phyloP scores from a whole-genome alignment of 1,284 basidiomycete genomes.

The Irpex lacteus region DNA sequence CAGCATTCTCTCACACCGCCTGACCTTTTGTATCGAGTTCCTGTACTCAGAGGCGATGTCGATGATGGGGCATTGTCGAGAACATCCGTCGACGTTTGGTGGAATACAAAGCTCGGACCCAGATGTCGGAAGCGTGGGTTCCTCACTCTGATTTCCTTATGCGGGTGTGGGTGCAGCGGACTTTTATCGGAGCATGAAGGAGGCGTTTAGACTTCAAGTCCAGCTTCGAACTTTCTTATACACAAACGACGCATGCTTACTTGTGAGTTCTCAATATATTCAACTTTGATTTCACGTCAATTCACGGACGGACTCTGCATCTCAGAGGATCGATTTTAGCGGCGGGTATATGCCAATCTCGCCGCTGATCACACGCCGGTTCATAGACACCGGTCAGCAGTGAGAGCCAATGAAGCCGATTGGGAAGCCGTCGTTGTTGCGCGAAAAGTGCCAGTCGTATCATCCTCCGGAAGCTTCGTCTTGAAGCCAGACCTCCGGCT shows the following conservation, averaged over 20 bases:
- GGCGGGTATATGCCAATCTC: neutral
- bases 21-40: neutral
- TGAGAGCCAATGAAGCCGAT: neutral
- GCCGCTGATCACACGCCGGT: constrained; percentile 3
- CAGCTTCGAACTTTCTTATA: constrained; percentile 3
- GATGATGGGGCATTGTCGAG: neutral
- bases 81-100: neutral
- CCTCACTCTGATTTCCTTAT: constrained; percentile 12
- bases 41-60: neutral
- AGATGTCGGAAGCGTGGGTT: constrained; percentile 6
- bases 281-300: neutral
- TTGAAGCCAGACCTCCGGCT: neutral
- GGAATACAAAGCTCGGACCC: constrained; percentile 4
- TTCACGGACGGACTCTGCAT: neutral
- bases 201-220: constrained; percentile 9
- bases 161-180: constrained; percentile 12
- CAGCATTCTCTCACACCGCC: neutral
- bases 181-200: constrained; percentile 13
- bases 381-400: neutral
- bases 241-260: neutral
- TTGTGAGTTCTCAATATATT: constrained; percentile 1
- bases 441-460: neutral
- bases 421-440: neutral
- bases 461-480: neutral
- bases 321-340: neutral